phyloP scores from a whole-genome alignment of 2,329 filamentous ascomycete genomes.

The Botrytis sinoallii region DNA sequence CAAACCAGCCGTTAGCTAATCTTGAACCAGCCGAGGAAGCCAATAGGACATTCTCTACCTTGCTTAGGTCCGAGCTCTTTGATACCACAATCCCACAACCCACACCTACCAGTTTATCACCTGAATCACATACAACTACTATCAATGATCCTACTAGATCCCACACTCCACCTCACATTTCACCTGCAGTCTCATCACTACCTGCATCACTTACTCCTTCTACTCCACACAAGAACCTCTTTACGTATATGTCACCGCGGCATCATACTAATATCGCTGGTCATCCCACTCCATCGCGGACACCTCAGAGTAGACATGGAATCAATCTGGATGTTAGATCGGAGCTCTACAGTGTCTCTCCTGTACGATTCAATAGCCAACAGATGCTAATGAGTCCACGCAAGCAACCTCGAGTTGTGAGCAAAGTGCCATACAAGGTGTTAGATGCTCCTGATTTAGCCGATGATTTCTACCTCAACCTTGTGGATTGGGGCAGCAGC shows the following conservation, averaged over 20 bases:
- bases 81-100: slow-evolving; percentile 84
- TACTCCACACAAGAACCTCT: slow-evolving; percentile 95
- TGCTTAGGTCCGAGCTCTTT: slow-evolving; percentile 89
- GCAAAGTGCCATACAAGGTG: slow-evolving; percentile 97
- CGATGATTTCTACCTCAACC: slow-evolving; percentile 95
- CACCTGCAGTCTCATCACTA: slow-evolving; percentile 54
- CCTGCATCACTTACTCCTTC: slow-evolving; percentile 81
- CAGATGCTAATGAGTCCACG: slow-evolving; percentile 88
- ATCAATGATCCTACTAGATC: slow-evolving; percentile 67
- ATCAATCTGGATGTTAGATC: slow-evolving; percentile 86
- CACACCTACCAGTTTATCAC: slow-evolving; percentile 60
- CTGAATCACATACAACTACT: slow-evolving; percentile 56
- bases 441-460: slow-evolving; percentile 93
- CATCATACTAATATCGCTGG: slow-evolving; percentile 68
- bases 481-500: slow-evolving; percentile 96
- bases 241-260: slow-evolving; percentile 77
- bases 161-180: slow-evolving; percentile 74
- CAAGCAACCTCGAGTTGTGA: slow-evolving; percentile 83
- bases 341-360: slow-evolving; percentile 93
- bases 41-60: slow-evolving; percentile 84
- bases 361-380: slow-evolving; percentile 88
- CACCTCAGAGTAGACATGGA: slow-evolving; percentile 81
- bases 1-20: neutral
- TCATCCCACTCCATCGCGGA: slow-evolving; percentile 86
- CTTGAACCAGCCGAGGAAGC: slow-evolving; percentile 75